Evolutionary conservation across 805 yeast species (phyloP), one percentile per base, ranked within the genome.

Genomic region (Dipodascus albidus): DNA sequence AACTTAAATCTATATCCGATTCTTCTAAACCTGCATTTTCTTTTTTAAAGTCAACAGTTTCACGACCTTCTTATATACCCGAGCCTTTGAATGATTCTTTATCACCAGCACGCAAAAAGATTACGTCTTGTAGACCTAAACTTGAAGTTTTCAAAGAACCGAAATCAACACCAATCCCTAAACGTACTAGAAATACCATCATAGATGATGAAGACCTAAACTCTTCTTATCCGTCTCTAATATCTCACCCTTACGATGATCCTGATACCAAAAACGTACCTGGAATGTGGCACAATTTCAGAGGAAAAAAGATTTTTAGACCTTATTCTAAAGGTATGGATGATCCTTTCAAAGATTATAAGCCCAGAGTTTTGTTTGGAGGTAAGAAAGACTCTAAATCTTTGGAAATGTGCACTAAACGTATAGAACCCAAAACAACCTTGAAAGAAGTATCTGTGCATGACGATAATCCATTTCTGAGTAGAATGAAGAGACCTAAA

Each of bases 231-330:
- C 17, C 20, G 9, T 19, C 44, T 6, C 9, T 27, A 11, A 27
- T 6, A 27, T 27, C 33, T 6, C 63, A 58, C 50, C 62, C 62
- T 17, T 60, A 55, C 42, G 44, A 38, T 19, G 47, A 27, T 14
- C 52, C 60, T 2, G 48, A 53, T n/a, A 53, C 57, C 15, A 59
- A 55, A 15, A 52, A 52, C 38, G 53, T 55, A 3, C 58, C 61
- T n/a, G 73, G 73, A 11, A 63, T 69, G 66, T 65, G 69, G 70
- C 69, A 65, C 56, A 66, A 61, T 17, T 68, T 69, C 52, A 58
- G 72, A n/a, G 72, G 72, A 27, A 68, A 67, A 55, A 59, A 59
- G 59, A 60, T 69, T 27, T 69, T 68, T 54, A 55, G 72, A 38
- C 70, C 70, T 22, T 63, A 66, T 47, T 9, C 24, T 6, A 64